phyloP scores from a whole-genome alignment of 108 stramenopile genomes.

The Skeletonema potamos region DNA sequence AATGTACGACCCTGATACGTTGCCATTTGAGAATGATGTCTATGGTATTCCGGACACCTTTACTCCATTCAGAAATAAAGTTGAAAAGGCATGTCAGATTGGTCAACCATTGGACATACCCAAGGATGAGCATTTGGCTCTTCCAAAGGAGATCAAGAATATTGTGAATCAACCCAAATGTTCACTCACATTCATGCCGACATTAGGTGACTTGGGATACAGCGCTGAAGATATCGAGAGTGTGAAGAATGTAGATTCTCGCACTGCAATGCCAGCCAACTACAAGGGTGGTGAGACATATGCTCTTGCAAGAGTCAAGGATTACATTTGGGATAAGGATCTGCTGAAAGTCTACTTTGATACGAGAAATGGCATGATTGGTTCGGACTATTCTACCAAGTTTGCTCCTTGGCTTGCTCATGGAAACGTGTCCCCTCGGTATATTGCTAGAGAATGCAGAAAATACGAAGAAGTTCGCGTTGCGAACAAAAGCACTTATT shows the following conservation, averaged over 20 bases:
- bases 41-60: constrained; percentile 82
- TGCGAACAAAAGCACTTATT: constrained; percentile 95
- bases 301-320: constrained; percentile 82
- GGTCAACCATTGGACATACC: constrained; percentile 67
- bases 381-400: constrained; percentile 90
- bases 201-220: constrained; percentile 77
- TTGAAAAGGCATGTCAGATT: constrained; percentile 81
- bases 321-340: constrained; percentile 93
- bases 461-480: constrained; percentile 87
- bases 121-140: constrained; percentile 34
- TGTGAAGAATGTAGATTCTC: constrained; percentile 51
- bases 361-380: constrained; percentile 97
- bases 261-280: constrained; percentile 63
- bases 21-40: constrained; percentile 74
- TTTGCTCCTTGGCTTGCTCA: constrained; percentile 95
- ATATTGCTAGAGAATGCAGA: constrained; percentile 74
- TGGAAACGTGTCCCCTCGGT: constrained; percentile 90
- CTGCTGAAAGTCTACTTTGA: constrained; percentile 87
- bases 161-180: not conserved
- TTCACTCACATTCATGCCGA: constrained; percentile 53
- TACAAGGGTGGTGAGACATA: constrained; percentile 93
- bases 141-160: constrained; percentile 19
- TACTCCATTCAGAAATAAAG: constrained; percentile 91
- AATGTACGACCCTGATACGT: constrained; percentile 80
- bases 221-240: constrained; percentile 52